phyloP scores from a whole-genome alignment of 768 basidiomycete species.

The Xanthoconium stramineum region DNA sequence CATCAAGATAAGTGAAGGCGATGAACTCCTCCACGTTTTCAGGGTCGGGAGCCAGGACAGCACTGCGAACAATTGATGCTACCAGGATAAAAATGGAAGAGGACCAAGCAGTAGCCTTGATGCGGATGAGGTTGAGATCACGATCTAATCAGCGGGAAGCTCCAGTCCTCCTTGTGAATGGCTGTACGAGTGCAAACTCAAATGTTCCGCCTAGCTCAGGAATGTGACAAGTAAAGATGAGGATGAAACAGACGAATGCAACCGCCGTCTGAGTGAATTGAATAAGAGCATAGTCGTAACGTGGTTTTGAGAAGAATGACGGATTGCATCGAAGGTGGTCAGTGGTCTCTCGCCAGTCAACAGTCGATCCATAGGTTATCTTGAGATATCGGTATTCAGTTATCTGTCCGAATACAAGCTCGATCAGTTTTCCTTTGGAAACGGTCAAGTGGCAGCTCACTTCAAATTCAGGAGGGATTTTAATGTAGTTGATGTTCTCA shows the following conservation, averaged over 20 bases:
- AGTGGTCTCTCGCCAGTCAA: conserved; percentile 27
- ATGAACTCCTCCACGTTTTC: too few relatives aligned
- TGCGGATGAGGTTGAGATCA: not conserved
- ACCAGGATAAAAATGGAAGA: not conserved
- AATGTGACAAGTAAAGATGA: conserved; percentile 23
- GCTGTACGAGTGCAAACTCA: conserved; percentile 22
- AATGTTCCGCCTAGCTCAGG: not conserved
- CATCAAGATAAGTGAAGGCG: too few relatives aligned
- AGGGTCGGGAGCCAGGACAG: too few relatives aligned
- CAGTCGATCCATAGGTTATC: conserved; percentile 25
- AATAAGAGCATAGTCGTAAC: conserved; percentile 29
- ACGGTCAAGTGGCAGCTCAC: not conserved
- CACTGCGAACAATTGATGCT: not conserved
- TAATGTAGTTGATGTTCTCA: not conserved
- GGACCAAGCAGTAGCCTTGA: not conserved
- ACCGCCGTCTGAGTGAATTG: not conserved
- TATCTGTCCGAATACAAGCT: conserved; percentile 11
- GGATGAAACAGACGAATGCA: conserved; percentile 17
- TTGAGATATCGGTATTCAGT: conserved; percentile 23
- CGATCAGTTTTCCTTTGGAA: too few relatives aligned
- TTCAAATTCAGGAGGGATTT: not conserved
- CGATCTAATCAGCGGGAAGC: not conserved
- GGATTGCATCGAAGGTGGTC: conserved; percentile 33
- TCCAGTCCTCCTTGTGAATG: not conserved
- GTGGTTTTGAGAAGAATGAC: conserved; percentile 22